phyloP scores from a whole-genome alignment of 495 filamentous ascomycete genomes.

The Parmelia sp. region DNA sequence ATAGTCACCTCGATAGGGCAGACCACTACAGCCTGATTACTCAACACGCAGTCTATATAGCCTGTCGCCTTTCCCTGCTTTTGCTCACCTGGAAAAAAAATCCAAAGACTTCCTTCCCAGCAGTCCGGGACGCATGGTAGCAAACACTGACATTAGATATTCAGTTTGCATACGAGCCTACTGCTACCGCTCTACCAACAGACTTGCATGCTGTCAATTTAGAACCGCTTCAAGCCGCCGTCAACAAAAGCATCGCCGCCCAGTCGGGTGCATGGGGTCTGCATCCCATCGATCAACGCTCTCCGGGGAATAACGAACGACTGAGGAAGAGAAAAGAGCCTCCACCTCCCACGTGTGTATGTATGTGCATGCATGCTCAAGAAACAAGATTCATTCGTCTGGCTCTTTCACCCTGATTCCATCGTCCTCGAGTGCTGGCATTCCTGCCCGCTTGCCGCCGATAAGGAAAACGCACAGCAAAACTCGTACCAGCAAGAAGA shows the following conservation, averaged over 20 bases:
- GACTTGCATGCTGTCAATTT: not conserved
- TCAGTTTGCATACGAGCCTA: no score
- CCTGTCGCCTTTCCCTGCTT: not conserved
- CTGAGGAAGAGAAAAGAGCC: constrained; percentile 11
- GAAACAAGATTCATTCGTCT: not conserved
- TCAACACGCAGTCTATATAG: not conserved
- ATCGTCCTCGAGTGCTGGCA: constrained; percentile 13
- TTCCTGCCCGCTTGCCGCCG: constrained; percentile 7
- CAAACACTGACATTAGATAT: not conserved
- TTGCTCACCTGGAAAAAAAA: not conserved
- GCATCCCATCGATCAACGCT: constrained; percentile 5
- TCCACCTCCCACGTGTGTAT: not conserved
- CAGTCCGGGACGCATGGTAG: not conserved
- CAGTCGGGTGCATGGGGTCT: constrained; percentile 3
- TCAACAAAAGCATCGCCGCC: not conserved
- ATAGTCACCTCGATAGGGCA: not conserved
- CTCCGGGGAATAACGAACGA: constrained; percentile 7
- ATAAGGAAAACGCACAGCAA: constrained; percentile 9
- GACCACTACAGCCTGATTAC: not conserved
- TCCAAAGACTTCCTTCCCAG: not conserved
- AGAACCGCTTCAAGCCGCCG: not conserved
- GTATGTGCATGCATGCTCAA: constrained; percentile 4
- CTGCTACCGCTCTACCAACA: not conserved
- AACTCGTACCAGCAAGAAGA: constrained; percentile 12
- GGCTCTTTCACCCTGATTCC: constrained; percentile 8